These are phyloP conservation scores for Penicillium maclennaniae DNA, from an alignment of 495 filamentous ascomycete species.

Conservation along the genomic window DNA sequence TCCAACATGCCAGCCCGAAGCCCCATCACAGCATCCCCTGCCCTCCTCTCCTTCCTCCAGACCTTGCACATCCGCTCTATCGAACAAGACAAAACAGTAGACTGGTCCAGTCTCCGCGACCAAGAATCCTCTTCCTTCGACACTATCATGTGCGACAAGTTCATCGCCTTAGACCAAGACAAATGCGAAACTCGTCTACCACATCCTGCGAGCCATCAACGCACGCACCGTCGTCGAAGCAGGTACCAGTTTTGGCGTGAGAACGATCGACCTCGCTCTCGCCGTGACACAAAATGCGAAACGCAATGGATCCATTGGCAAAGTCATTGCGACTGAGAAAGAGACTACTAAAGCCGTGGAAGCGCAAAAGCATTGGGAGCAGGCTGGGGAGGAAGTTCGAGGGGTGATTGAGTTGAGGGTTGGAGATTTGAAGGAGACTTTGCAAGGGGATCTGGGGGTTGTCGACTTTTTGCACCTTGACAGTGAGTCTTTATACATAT, in stretches of 20 bases:
- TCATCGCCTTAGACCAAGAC: constrained; percentile 53
- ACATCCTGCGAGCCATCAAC: constrained; percentile 30
- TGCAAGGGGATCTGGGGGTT: constrained; percentile 39
- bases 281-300: constrained; percentile 40
- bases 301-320: constrained; percentile 17
- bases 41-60: constrained; percentile 11
- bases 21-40: too few relatives aligned
- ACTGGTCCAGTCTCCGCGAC: too few relatives aligned
- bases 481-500: constrained; percentile 35
- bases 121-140: constrained; percentile 16
- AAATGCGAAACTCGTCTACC: constrained; percentile 55
- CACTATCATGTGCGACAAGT: constrained; percentile 45
- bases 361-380: constrained; percentile 47
- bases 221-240: constrained; percentile 53
- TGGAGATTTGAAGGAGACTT: constrained; percentile 45
- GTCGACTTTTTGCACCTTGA: constrained; percentile 56
- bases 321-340: constrained; percentile 56
- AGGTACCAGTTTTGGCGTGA: constrained; percentile 57
- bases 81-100: constrained; percentile 16
- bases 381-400: constrained; percentile 38
- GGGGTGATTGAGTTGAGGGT: too few relatives aligned
- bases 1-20: too few relatives aligned
- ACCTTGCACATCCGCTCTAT: constrained; percentile 28
- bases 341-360: constrained; percentile 45
- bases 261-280: constrained; percentile 57